Evolutionary conservation across 371 early-diverging fungal species (phyloP), one percentile per base, ranked within the genome.

Genomic region (Rhizopus stolonifer): DNA sequence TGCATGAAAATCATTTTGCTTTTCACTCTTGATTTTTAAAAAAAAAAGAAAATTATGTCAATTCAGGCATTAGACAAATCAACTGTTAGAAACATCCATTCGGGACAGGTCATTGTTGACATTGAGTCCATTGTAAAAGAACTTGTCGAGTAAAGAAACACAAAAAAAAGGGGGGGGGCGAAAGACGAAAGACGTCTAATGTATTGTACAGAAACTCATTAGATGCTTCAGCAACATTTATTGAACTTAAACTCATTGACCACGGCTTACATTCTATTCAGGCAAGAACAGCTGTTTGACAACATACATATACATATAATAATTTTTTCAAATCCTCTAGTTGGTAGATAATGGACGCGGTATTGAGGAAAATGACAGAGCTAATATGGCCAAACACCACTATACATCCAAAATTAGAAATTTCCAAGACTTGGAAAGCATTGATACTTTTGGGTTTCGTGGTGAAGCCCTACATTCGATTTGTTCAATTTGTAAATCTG

Each of bases 371-470:
- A 34, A 38, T 0, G 81, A 84, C 50, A 31, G 73, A 33, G 26
- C 45, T 2, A 46, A 52, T 8, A 60, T 85, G 45, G 83, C 80
- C 24, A 61, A 65, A 44, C 58, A 74, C 14, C 79, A 90, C 56
- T 78, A 74, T 58, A 93, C 93, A 11, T 86, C 87, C 22, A 93
- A 93, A 65, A 67, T 90, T n/a, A 25, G 29, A 10, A 39, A 46
- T 0, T 84, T 87, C 58, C 72, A 81, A 14, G 90, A 89, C 50
- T 42, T 91, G 1, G 58, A 65, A 3, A 53, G 31, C 11, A 61
- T 86, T 4, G 18, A 38, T 1, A 81, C 80, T 4, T 87, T 81
- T 68, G 93, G 93, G 1, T 93, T 92, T 65, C 67, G 92, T 32
- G 74, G 75, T 18, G 74, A 79, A 49, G 89, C 87, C 0, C 49